Conservation (phyloP, 192 early-diverging fungal genomes). For the Borealophlyctis nickersoniae region DNA sequence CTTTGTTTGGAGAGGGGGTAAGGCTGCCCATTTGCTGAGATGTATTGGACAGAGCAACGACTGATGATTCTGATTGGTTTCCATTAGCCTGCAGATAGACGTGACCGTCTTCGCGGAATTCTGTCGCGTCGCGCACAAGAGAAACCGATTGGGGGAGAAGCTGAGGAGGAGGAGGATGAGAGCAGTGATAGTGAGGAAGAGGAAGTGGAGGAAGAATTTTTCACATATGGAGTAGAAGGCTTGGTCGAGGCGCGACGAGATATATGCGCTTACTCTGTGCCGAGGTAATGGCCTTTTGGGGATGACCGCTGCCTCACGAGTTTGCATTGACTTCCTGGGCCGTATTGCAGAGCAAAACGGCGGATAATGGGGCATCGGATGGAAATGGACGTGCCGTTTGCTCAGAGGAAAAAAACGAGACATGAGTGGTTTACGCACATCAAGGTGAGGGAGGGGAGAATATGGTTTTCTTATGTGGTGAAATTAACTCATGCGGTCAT, state of each 20-base stretch:
- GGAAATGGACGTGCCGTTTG: constrained; percentile 64
- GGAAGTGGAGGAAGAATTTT: constrained; percentile 52
- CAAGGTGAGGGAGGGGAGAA: constrained; percentile 49
- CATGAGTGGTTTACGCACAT: constrained; percentile 70
- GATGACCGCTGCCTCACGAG: neutral
- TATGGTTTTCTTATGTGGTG: neutral
- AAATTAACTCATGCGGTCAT: neutral
- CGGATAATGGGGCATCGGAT: constrained; percentile 63
- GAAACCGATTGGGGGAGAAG: constrained; percentile 32
- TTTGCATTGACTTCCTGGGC: neutral
- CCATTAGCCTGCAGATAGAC: constrained; percentile 66
- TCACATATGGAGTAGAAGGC: constrained; percentile 69
- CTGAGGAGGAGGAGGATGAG: constrained; percentile 49
- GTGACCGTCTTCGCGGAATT: constrained; percentile 74
- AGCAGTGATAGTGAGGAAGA: constrained; percentile 55
- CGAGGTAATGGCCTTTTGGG: constrained; percentile 38
- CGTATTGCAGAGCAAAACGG: constrained; percentile 52
- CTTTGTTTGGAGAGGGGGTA: constrained; percentile 93
- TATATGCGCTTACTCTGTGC: constrained; percentile 73
- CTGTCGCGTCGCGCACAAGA: constrained; percentile 56
- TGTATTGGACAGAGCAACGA: no score
- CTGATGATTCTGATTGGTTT: neutral
- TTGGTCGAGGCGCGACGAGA: constrained; percentile 65
- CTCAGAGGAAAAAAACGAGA: constrained; percentile 64
- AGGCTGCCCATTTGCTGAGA: no score